A percentile compares a stretch with the other conserved stretches of the same genome.
Conservation (phyloP, 2,329 filamentous ascomycete genomes). For the Venturia nashicola region DNA sequence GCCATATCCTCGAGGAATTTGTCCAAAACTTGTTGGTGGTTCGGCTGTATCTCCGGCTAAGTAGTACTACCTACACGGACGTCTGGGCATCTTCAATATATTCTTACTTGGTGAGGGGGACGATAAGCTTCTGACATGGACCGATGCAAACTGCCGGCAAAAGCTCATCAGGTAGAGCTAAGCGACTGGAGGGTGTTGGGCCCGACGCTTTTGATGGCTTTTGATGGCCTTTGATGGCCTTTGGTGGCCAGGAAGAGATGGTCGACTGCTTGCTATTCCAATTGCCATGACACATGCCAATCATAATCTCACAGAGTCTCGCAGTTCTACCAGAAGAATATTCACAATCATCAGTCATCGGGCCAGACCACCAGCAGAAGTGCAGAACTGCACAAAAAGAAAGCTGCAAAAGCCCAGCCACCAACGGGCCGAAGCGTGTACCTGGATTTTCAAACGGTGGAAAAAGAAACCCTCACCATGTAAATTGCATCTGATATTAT, state of each 20-base stretch:
- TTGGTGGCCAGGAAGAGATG: no score
- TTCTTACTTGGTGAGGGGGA: no score
- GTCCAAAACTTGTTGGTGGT: background rate
- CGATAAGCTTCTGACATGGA: background rate
- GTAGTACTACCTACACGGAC: background rate
- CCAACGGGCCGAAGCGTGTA: background rate
- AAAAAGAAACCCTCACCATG: background rate
- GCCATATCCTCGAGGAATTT: background rate
- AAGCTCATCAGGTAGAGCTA: no score
- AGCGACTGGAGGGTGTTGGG: no score
- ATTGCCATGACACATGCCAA: background rate
- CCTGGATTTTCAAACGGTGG: background rate
- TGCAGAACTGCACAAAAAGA: background rate
- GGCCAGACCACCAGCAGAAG: background rate
- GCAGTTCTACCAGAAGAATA: background rate
- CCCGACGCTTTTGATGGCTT: no score
- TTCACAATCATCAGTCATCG: background rate
- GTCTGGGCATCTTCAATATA: no score
- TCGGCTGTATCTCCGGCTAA: background rate
- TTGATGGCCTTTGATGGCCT: no score
- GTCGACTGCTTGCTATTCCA: background rate
- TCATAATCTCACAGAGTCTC: no score
- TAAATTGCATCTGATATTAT: background rate
- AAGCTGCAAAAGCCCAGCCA: background rate
- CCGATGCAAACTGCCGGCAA: background rate